A percentile compares a stretch with the other conserved stretches of the same genome.
Conservation (phyloP, 2,329 filamentous ascomycete species). For the Ophiostoma triangulosporum region DNA sequence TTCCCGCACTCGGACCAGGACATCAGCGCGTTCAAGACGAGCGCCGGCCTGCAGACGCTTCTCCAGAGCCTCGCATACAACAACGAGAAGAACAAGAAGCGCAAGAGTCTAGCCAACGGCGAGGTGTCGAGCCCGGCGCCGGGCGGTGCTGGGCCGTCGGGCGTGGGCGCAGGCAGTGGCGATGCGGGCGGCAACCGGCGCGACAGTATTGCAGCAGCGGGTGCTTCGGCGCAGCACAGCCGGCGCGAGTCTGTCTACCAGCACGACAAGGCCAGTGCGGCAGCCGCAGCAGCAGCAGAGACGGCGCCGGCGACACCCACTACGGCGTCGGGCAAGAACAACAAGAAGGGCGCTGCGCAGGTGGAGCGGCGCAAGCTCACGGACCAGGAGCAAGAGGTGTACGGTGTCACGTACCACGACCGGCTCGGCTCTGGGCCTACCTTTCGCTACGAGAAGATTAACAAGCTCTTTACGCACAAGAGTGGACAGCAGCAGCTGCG, state of each 20-base stretch:
- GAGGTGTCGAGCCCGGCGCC: slow-evolving; percentile 34
- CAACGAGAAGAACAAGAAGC: slow-evolving; percentile 81
- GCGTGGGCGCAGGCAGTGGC: slow-evolving; percentile 18
- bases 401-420: slow-evolving; percentile 76
- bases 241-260: slow-evolving; percentile 7
- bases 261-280: slow-evolving; percentile 15
- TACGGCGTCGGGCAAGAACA: slow-evolving; percentile 17
- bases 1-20: slow-evolving; percentile 59
- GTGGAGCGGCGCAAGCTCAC: slow-evolving; percentile 57
- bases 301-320: slow-evolving; percentile 6
- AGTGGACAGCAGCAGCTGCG: slow-evolving; percentile 61
- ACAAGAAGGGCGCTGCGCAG: slow-evolving; percentile 36
- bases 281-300: slow-evolving; percentile 17
- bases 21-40: slow-evolving; percentile 67
- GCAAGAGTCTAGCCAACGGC: slow-evolving; percentile 53
- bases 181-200: slow-evolving; percentile 28
- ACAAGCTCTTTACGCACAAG: slow-evolving; percentile 66
- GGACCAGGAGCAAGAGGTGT: slow-evolving; percentile 61
- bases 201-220: slow-evolving; percentile 38
- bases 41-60: slow-evolving; percentile 63
- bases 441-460: slow-evolving; percentile 75
- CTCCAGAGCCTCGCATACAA: slow-evolving; percentile 63
- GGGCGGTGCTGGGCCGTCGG: background rate
- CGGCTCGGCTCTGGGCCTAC: slow-evolving; percentile 74
- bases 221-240: slow-evolving; percentile 11